A percentile compares a stretch with the other conserved stretches of the same genome.
Evolutionary conservation across 176 grass and related monocot genomes (phyloP).

Genomic region (Oryza officinalis): DNA sequence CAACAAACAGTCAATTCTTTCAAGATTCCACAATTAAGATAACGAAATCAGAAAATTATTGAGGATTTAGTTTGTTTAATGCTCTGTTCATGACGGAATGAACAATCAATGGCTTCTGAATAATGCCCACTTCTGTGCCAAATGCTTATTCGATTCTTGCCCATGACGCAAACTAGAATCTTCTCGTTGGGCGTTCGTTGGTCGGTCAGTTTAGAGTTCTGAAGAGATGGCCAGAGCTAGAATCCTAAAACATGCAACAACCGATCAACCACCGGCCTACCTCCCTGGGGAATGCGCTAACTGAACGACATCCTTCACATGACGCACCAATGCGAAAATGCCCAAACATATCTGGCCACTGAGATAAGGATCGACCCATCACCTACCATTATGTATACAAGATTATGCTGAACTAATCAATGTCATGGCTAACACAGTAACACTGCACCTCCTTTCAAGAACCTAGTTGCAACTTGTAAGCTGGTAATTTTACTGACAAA

Average conservation of each 20-base stretch:
- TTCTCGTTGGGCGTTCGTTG: neutral
- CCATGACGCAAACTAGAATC: conserved; percentile 22
- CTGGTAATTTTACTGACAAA: neutral
- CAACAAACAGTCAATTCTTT: neutral
- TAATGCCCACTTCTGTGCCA: neutral
- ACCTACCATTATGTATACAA: conserved; percentile 23
- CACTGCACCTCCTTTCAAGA: neutral
- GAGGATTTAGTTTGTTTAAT: neutral
- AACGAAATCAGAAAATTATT: neutral
- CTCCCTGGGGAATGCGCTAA: conserved; percentile 23
- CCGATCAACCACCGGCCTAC: conserved; percentile 34
- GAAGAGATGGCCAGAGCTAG: conserved; percentile 1
- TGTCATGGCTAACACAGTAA: neutral
- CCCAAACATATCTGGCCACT: conserved; percentile 25
- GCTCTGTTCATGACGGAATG: neutral
- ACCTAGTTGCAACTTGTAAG: neutral
- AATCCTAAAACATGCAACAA: neutral
- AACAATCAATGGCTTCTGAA: neutral
- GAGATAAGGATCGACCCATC: conserved; percentile 28
- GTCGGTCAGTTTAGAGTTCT: conserved; percentile 11
- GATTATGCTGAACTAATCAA: conserved; percentile 11
- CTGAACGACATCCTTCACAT: neutral
- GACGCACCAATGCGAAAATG: neutral
- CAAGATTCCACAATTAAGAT: neutral
- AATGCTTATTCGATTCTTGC: neutral